Conservation (phyloP, 495 filamentous ascomycete genomes). For the Podospora australis region DNA sequence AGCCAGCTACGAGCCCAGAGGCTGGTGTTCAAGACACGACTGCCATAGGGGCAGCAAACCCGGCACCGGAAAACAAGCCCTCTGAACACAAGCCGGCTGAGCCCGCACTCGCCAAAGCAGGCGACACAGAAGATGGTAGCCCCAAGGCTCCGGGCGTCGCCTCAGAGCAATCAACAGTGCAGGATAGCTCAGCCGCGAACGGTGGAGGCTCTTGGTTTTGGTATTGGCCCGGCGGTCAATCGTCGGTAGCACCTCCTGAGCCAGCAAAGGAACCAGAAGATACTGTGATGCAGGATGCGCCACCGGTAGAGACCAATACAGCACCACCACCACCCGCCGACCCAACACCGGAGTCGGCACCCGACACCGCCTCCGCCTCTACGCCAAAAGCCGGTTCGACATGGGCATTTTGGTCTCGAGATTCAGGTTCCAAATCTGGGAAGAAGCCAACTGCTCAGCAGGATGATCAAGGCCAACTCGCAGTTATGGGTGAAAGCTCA, state of each 20-base stretch:
- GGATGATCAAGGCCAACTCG: constrained; percentile 57
- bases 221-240: constrained; percentile 33
- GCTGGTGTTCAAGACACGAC: constrained; percentile 1
- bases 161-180: constrained; percentile 2
- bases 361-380: constrained; percentile 7
- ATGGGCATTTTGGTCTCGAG: constrained; percentile 83
- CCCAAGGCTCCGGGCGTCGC: constrained; percentile 20
- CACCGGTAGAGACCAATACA: constrained; percentile 19
- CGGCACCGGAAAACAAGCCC: constrained; percentile 6
- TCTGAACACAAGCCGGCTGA: constrained; percentile 8
- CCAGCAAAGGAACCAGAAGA: constrained; percentile 27
- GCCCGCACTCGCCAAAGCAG: constrained; percentile 14
- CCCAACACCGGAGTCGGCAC: constrained; percentile 18
- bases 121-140: constrained; percentile 18
- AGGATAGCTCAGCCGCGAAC: constrained; percentile 11
- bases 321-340: no score
- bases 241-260: constrained; percentile 15
- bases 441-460: constrained; percentile 18
- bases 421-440: constrained; percentile 38
- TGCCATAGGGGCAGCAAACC: constrained; percentile 4
- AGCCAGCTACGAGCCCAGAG: constrained; percentile 19
- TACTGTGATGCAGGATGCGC: constrained; percentile 34
- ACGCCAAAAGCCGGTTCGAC: constrained; percentile 52
- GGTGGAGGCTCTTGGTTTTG: constrained; percentile 46
- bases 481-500: constrained; percentile 60